Evolutionary conservation across 192 early-diverging fungal species (phyloP).

Genomic region (Podila clonocystis): DNA sequence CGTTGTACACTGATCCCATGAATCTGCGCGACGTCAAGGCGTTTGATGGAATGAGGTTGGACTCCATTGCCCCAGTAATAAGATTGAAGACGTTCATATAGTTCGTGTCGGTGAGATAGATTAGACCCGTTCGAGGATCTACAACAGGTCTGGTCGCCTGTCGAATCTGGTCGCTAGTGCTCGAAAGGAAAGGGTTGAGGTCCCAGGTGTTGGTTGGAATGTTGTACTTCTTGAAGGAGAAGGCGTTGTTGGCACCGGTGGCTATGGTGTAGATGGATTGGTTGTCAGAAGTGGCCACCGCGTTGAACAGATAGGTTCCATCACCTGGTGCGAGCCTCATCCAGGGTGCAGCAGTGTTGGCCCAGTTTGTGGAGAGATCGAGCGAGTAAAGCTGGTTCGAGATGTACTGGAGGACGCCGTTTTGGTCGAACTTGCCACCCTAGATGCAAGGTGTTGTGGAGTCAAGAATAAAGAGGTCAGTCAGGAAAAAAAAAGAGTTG

Average conservation of each 20-base stretch:
- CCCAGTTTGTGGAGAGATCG: conserved; percentile 24
- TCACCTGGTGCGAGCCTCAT: background rate
- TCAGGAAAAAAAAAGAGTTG: background rate
- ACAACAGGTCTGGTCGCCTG: conserved; percentile 13
- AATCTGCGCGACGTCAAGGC: conserved; percentile 8
- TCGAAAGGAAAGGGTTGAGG: background rate
- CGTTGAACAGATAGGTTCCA: background rate
- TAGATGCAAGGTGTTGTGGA: background rate
- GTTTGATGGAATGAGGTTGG: conserved; percentile 4
- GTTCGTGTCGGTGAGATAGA: conserved; percentile 12
- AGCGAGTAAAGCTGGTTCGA: conserved; percentile 12
- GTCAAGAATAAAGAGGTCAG: no score
- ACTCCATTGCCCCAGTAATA: background rate
- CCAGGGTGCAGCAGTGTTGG: conserved; percentile 10
- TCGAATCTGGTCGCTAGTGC: conserved; percentile 7
- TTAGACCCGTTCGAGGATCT: conserved; percentile 9
- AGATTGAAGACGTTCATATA: conserved; percentile 28
- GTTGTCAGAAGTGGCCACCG: conserved; percentile 16
- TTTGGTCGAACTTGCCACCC: conserved; percentile 3
- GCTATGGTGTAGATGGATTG: conserved; percentile 7
- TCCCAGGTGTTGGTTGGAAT: conserved; percentile 20
- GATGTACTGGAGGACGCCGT: background rate
- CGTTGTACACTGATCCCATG: conserved; percentile 11
- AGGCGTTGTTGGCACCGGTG: background rate
- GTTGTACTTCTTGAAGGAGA: background rate